These are phyloP conservation scores for Talaromyces ruber DNA, from an alignment of 495 filamentous ascomycete genomes.

Conservation along the genomic window DNA sequence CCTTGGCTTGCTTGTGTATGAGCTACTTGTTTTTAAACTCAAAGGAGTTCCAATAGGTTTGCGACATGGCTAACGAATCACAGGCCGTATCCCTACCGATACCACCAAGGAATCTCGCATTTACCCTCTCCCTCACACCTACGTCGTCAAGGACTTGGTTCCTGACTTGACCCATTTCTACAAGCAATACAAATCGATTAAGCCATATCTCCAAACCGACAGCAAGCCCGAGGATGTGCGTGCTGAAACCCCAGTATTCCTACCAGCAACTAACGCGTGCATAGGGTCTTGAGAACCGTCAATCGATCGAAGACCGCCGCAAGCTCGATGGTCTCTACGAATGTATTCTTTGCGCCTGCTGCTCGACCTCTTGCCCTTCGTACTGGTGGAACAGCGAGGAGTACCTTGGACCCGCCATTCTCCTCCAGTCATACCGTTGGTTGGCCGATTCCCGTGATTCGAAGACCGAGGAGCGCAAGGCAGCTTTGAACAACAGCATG, in stretches of 20 bases:
- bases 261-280: conserved; percentile 1
- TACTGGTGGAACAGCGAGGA: conserved; percentile 99
- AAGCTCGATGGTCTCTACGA: conserved; percentile 99
- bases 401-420: conserved; percentile 93
- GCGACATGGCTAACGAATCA: neutral
- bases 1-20: conserved; percentile 94
- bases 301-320: conserved; percentile 79
- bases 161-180: conserved; percentile 97
- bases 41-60: neutral
- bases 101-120: conserved; percentile 77
- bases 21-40: conserved; percentile 12
- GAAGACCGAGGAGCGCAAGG: conserved; percentile 76
- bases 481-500: conserved; percentile 94
- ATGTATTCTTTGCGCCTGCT: conserved; percentile 99
- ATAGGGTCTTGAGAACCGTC: conserved; percentile 81
- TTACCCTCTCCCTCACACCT: conserved; percentile 97
- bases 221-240: conserved; percentile 68
- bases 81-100: conserved; percentile 90
- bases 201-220: conserved; percentile 91
- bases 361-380: conserved; percentile 93
- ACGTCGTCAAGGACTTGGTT: conserved; percentile 97
- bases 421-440: conserved; percentile 96
- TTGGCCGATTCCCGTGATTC: conserved; percentile 88
- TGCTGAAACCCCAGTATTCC: neutral
- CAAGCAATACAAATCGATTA: conserved; percentile 99